Base-by-base conservation (phyloP, 2,329 filamentous ascomycete species). In the Fonsecaea pedrosoi region DNA sequence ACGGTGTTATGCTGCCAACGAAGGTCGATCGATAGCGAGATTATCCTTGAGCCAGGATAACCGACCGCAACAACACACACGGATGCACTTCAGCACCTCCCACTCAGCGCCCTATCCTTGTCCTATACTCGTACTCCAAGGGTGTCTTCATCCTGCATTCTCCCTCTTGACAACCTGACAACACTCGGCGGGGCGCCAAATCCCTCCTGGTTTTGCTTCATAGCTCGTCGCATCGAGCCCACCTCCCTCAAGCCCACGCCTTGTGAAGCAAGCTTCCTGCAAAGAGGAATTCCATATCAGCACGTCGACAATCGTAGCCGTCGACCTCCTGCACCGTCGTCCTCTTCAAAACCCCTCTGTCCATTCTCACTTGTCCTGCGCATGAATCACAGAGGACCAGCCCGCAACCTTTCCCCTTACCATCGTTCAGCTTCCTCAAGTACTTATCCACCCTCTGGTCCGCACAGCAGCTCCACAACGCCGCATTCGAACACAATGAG, bases 241-340 rank as follows among this genome's bases (percentile, higher is more conserved):
- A 40, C 4, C 21, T 2, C 12, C 21, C 12, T 40, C 15, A 42
- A 10, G n/a, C 42, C 45, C 45, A 66, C 18, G 66, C 70, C 42
- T 58, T 55, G 38, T 66, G 65, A 7, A 72, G 66, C 18, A 66
- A 40, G 48, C 71, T 71, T 1, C 60, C 66, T 18, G 59, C n/a
- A 32, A 70, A 64, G 8, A 72, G 60, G 42, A 72, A 71, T 9
- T 71, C 69, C 34, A 64, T 38, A 45, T 72, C 71, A 10, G 69
- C 71, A 10, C 66, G 58, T 4, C 59, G 54, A 53, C 34, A 30
- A 12, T 35, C 40, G 10, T 38, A 12, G 25, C 25, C 40, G 15
- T 54, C 38, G 15, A 6, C 2, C 32, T 61, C 56, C 45, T 54
- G 42, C 38, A 64, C 53, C 9, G 42, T 48, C 12, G 60, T 40